Percentiles rank a stretch among this genome's conserved stretches.
Evolutionary conservation across 1,284 basidiomycete species (phyloP).

Genomic region (Melampsora larici-populina): DNA sequence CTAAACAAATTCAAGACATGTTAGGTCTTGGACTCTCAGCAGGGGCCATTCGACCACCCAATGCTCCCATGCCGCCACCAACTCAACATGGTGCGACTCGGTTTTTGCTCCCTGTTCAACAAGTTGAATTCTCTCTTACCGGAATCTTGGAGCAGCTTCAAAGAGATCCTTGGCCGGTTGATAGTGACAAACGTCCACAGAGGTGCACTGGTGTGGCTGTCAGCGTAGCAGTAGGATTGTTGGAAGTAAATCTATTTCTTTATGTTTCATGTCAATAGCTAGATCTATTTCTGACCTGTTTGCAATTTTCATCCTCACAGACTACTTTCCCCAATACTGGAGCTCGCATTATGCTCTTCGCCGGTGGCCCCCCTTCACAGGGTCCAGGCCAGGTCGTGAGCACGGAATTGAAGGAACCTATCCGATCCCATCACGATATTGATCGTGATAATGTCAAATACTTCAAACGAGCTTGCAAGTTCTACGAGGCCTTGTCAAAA

Average conservation of each 20-base stretch:
- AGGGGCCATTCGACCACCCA: constrained; percentile 59
- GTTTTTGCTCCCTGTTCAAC: constrained; percentile 87
- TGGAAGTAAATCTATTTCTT: constrained; percentile 65
- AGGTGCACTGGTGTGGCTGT: constrained; percentile 93
- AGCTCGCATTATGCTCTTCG: constrained; percentile 91
- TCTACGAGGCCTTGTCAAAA: constrained; percentile 93
- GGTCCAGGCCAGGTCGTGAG: constrained; percentile 95
- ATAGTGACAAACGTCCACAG: constrained; percentile 89
- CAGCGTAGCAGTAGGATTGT: constrained; percentile 87
- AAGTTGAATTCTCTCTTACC: constrained; percentile 95
- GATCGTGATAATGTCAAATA: constrained; percentile 96
- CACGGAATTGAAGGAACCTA: constrained; percentile 93
- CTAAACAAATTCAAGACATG: constrained; percentile 99
- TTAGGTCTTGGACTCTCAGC: constrained; percentile 68
- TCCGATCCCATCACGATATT: constrained; percentile 98
- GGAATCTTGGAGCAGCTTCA: constrained; percentile 83
- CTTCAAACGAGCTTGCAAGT: constrained; percentile 96
- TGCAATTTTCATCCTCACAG: constrained; percentile 53
- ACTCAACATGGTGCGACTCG: constrained; percentile 70
- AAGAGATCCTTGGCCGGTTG: constrained; percentile 96
- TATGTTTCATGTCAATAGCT: not conserved
- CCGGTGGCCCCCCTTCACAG: constrained; percentile 94
- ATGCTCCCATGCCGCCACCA: constrained; percentile 66
- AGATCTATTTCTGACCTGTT: not conserved
- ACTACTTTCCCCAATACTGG: constrained; percentile 94